phyloP scores from a whole-genome alignment of 2,329 filamentous ascomycete genomes.

The Trichoderma aggressivum region DNA sequence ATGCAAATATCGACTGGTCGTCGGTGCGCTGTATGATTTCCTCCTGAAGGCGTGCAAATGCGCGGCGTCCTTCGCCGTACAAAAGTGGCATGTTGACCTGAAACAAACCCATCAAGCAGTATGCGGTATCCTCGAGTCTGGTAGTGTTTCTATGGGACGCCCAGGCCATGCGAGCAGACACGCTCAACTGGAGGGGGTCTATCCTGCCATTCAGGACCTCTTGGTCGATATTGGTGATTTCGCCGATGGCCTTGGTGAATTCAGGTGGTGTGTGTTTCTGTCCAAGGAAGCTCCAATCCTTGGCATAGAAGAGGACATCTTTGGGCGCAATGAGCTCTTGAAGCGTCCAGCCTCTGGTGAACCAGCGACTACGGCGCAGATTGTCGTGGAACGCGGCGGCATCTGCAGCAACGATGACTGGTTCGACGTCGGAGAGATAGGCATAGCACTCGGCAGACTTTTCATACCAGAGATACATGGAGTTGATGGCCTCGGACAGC shows the following conservation, averaged over 20 bases:
- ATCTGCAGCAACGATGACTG: background rate
- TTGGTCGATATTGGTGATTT: constrained; percentile 9
- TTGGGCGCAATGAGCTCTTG: constrained; percentile 23
- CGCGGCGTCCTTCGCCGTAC: constrained; percentile 21
- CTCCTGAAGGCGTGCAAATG: constrained; percentile 20
- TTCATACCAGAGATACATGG: constrained; percentile 26
- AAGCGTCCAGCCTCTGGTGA: constrained; percentile 17
- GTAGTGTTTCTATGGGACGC: constrained; percentile 20
- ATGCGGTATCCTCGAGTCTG: constrained; percentile 22
- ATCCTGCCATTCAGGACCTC: constrained; percentile 13
- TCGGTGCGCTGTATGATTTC: constrained; percentile 19
- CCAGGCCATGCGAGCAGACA: constrained; percentile 22
- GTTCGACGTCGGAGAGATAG: constrained; percentile 25
- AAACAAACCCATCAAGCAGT: constrained; percentile 23
- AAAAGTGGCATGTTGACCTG: constrained; percentile 24
- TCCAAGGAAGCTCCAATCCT: constrained; percentile 11
- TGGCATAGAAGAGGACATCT: constrained; percentile 18
- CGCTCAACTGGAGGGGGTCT: constrained; percentile 14
- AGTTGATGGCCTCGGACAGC: constrained; percentile 12
- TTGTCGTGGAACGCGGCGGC: background rate
- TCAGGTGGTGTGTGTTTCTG: background rate
- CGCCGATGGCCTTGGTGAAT: background rate
- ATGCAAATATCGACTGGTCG: constrained; percentile 24
- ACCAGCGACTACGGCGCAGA: constrained; percentile 26
- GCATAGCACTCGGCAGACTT: constrained; percentile 26